A percentile compares a stretch with the other conserved stretches of the same genome.
Evolutionary conservation across 306 rosid genomes (phyloP).

Genomic region (Acacia acuminata): DNA sequence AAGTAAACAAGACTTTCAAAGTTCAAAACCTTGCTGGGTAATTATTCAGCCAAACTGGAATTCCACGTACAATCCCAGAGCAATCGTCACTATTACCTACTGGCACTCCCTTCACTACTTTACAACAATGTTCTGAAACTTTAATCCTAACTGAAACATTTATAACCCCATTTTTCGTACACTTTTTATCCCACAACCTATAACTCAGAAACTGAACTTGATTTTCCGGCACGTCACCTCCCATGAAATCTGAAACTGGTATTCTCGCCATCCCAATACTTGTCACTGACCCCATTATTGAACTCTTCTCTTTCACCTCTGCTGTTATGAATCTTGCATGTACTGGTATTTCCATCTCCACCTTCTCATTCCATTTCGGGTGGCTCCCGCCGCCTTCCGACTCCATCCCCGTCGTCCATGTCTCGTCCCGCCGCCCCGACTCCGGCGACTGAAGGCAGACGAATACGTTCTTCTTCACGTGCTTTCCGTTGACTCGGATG

Average conservation of each 20-base stretch:
- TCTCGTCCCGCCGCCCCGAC: neutral
- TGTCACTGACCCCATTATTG: constrained; percentile 10
- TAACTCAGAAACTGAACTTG: constrained; percentile 59
- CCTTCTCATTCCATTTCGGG: constrained; percentile 50
- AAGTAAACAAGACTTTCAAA: neutral
- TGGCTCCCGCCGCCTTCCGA: constrained; percentile 41
- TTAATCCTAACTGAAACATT: constrained; percentile 53
- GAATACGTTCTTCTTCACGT: constrained; percentile 43
- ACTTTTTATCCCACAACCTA: constrained; percentile 48
- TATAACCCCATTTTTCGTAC: constrained; percentile 55
- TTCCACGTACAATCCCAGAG: constrained; percentile 41
- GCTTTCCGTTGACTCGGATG: constrained; percentile 39
- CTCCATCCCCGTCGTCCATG: constrained; percentile 23
- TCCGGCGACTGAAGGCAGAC: constrained; percentile 21
- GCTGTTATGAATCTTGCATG: constrained; percentile 35
- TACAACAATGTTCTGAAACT: neutral
- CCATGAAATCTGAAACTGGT: constrained; percentile 50
- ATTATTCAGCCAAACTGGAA: constrained; percentile 44
- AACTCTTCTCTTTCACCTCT: constrained; percentile 45
- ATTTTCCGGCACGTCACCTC: constrained; percentile 39
- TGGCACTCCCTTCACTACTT: neutral
- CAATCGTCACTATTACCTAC: neutral
- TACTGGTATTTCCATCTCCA: constrained; percentile 43
- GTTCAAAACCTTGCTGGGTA: neutral
- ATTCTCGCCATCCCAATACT: constrained; percentile 44